Evolutionary conservation across 148 eudicot species (phyloP), one percentile per base, ranked within the genome.

Genomic region (Rheum nobile): DNA sequence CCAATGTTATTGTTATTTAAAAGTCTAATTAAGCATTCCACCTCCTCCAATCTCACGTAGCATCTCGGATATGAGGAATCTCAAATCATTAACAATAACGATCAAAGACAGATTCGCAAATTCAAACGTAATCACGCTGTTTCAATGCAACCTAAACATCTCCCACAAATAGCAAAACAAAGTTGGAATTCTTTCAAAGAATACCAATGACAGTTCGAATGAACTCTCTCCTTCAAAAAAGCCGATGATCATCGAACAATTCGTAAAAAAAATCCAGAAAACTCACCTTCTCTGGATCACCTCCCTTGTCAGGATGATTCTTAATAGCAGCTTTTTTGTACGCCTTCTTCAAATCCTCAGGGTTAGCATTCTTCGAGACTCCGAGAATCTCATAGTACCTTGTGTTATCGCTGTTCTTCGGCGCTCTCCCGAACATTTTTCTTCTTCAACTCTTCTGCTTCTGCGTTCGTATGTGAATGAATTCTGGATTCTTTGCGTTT

Each of bases 271-370:
- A 31, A 17, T 4, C 0, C 1, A 14, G 43, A 26, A 6, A 31
- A 34, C 11, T 29, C 14, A 85, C 87, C 87, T 85, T 85, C 71
- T 85, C 87, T 11, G 87, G 83, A 82, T 85, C 87, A 8, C 87
- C 87, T 6, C 87, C 87, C 72, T 85, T 85, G 28, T 85, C 87
- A 19, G 87, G 87, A 46, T 85, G 87, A 50, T 85, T 85, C 71
- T 82, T 85, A 43, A 85, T 85, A 6, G 87, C 87, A 7, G 87
- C 85, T 55, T 85, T 85, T 0, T 81, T 76, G 57, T 83, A 85
- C 4, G 88, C 88, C 79, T 85, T 83, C 75, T 83, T 85, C 55
- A 85, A 78, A 83, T 85, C 88, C 32, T 85, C 88, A 59, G 77
- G 86, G 5, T 81, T 74, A 7, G 84, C 85, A 47, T 72, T 76